These are phyloP conservation scores for Yamadazyma jaroonii DNA, from an alignment of 1,139 yeast species.

Conservation along the genomic window DNA sequence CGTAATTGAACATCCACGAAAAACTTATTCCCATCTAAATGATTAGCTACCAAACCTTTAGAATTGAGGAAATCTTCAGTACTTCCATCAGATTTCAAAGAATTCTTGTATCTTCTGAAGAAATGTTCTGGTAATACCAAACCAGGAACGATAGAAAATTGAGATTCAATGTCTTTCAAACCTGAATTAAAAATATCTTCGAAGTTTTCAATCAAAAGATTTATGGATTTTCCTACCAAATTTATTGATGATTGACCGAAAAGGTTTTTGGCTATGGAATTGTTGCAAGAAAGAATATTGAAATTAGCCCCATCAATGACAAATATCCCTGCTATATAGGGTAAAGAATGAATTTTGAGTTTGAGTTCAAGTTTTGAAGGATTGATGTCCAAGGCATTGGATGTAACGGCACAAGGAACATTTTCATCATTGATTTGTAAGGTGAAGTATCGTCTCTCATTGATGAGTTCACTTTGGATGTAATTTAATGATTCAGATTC, in stretches of 20 bases:
- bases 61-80: slow-evolving; percentile 57
- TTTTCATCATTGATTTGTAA: slow-evolving; percentile 42
- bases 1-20: slow-evolving; percentile 79
- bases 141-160: slow-evolving; percentile 47
- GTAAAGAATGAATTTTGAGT: slow-evolving; percentile 69
- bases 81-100: slow-evolving; percentile 20
- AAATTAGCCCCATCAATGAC: slow-evolving; percentile 54
- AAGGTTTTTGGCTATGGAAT: slow-evolving; percentile 72
- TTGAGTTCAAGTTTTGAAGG: slow-evolving; percentile 42
- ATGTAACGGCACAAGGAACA: slow-evolving; percentile 71
- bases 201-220: slow-evolving; percentile 66
- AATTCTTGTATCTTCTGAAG: slow-evolving; percentile 58
- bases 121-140: slow-evolving; percentile 82
- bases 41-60: slow-evolving; percentile 64
- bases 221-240: slow-evolving; percentile 50
- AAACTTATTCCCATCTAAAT: slow-evolving; percentile 64
- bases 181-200: slow-evolving; percentile 51
- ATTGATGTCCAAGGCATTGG: slow-evolving; percentile 50
- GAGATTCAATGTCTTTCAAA: slow-evolving; percentile 36
- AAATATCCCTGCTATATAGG: slow-evolving; percentile 85
- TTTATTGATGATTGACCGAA: slow-evolving; percentile 61
- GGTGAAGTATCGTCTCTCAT: slow-evolving; percentile 61
- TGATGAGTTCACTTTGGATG: slow-evolving; percentile 49
- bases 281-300: slow-evolving; percentile 64
- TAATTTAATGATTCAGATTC: slow-evolving; percentile 13